These are phyloP conservation scores for Sophora flavescens DNA, from an alignment of 306 rosid genomes.

Conservation along the genomic window DNA sequence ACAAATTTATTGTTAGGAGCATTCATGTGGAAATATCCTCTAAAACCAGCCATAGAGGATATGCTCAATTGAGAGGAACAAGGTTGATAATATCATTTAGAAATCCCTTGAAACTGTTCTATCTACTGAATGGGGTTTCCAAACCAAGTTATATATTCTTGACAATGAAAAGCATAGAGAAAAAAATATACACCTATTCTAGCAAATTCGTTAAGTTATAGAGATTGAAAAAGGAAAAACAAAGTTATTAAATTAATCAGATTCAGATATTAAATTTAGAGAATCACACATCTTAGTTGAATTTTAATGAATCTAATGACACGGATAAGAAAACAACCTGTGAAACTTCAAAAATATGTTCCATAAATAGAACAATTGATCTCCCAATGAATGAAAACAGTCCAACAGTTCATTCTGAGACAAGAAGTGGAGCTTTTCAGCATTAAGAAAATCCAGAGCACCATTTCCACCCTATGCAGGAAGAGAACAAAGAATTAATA, in stretches of 20 bases:
- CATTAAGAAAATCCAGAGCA: conserved; percentile 53
- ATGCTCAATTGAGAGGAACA: conserved; percentile 21
- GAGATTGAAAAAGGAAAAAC: not conserved
- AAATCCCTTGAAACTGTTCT: conserved; percentile 13
- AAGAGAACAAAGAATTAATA: conserved; percentile 36
- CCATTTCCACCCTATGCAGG: conserved; percentile 59
- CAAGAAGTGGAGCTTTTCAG: conserved; percentile 52
- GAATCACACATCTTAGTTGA: not conserved
- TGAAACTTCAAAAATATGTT: conserved; percentile 76
- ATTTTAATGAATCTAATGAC: conserved; percentile 36
- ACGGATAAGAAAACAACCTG: conserved; percentile 64
- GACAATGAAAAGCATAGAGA: not conserved
- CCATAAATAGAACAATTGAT: conserved; percentile 85
- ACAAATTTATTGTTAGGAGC: conserved; percentile 3
- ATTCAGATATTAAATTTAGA: conserved; percentile 15
- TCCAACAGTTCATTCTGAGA: conserved; percentile 61
- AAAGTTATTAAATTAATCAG: not conserved
- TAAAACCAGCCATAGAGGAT: conserved; percentile 33
- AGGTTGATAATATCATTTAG: conserved; percentile 25
- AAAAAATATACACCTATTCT: conserved; percentile 2
- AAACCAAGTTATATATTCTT: conserved; percentile 18
- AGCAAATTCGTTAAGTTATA: not conserved
- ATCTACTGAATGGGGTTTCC: not conserved
- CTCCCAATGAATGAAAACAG: conserved; percentile 65
- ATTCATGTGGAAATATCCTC: conserved; percentile 26